Evolutionary conservation across 306 rosid genomes (phyloP).

Genomic region (Lathyrus aphaca): DNA sequence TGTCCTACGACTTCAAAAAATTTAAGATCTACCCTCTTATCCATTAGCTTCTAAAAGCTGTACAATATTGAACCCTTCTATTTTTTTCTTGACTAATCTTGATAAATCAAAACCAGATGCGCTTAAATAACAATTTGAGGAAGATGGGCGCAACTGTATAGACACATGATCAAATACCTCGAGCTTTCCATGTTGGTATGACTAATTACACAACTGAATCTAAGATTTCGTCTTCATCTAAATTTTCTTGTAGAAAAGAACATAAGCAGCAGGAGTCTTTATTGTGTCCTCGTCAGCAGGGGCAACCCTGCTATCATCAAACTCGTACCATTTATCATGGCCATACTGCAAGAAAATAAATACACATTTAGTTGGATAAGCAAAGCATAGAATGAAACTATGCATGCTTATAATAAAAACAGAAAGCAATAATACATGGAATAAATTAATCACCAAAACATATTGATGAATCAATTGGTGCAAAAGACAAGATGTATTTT

Average conservation of each 20-base stretch:
- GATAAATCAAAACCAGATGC: conserved; percentile 25
- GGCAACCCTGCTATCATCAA: conserved; percentile 72
- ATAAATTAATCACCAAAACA: conserved; percentile 12
- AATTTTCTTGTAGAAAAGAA: conserved; percentile 80
- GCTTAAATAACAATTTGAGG: conserved; percentile 33
- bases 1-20: conserved; percentile 28
- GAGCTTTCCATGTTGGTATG: conserved; percentile 39
- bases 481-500: neutral
- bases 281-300: conserved; percentile 50
- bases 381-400: conserved; percentile 23
- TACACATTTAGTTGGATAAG: conserved; percentile 2
- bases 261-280: conserved; percentile 78
- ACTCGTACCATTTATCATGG: conserved; percentile 66
- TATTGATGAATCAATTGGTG: neutral
- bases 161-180: conserved; percentile 29
- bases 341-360: conserved; percentile 59
- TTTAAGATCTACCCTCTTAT: conserved; percentile 37
- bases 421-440: neutral
- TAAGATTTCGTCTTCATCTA: conserved; percentile 40
- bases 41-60: conserved; percentile 52
- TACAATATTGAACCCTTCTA: conserved; percentile 43
- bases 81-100: conserved; percentile 41
- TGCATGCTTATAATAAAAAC: neutral
- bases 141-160: conserved; percentile 28
- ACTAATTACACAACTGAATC: conserved; percentile 43